These are phyloP conservation scores for Apophysomyces sp. DNA, from an alignment of 371 early-diverging fungal species.

Conservation along the genomic window DNA sequence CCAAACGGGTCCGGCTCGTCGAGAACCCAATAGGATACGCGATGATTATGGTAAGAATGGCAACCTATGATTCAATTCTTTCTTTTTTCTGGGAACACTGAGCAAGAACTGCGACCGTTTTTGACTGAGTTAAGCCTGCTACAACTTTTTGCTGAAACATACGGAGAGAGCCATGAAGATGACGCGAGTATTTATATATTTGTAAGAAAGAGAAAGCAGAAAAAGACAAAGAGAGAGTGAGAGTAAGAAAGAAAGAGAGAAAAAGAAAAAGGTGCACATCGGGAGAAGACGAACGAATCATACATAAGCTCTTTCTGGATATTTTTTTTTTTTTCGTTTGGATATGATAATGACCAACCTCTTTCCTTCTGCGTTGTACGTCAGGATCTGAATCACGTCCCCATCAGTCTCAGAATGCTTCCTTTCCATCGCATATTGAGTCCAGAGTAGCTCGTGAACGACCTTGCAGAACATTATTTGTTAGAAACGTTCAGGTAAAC, in stretches of 20 bases:
- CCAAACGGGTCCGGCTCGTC: conserved; percentile 3
- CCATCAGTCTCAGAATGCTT: conserved; percentile 9
- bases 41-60: conserved; percentile 11
- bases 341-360: not conserved
- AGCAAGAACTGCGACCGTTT: not conserved
- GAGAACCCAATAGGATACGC: conserved; percentile 2
- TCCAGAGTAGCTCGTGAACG: conserved; percentile 47
- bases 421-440: conserved; percentile 38
- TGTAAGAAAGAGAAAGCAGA: not conserved
- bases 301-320: not conserved
- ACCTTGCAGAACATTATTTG: conserved; percentile 54
- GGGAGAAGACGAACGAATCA: not conserved
- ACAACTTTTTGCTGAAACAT: not conserved
- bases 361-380: not conserved
- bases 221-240: not conserved
- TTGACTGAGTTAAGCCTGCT: not conserved
- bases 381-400: conserved; percentile 18
- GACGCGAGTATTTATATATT: not conserved
- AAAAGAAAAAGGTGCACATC: not conserved
- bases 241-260: not conserved
- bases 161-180: not conserved
- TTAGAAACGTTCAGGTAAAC: conserved; percentile 58
- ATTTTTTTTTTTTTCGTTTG: not conserved
- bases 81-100: not conserved
- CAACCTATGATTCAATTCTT: not conserved